Percentiles rank a stretch among this genome's conserved stretches.
These are phyloP conservation scores for Colletotrichum lupini DNA, from an alignment of 2,329 filamentous ascomycete genomes.

Conservation along the genomic window DNA sequence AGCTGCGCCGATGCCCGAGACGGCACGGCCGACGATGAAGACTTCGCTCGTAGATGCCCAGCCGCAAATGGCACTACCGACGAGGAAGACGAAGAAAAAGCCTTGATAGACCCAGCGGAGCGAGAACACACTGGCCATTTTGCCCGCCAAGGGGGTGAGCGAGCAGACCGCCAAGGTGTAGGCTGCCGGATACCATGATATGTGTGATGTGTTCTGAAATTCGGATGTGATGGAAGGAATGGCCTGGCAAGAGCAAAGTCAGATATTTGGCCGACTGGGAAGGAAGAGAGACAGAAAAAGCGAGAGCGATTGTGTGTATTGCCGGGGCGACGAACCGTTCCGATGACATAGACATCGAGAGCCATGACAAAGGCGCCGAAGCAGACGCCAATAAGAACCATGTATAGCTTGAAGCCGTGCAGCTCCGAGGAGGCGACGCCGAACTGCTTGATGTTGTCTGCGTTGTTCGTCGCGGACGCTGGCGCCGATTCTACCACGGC, in stretches of 20 bases:
- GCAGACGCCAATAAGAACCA: not conserved
- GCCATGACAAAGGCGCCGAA: conserved; percentile 1
- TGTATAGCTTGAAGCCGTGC: not conserved
- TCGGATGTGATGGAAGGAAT: not conserved
- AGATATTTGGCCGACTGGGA: not conserved
- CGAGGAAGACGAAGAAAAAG: not conserved
- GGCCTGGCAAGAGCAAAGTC: not conserved
- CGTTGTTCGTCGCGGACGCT: not conserved
- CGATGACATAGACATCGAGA: conserved; percentile 2
- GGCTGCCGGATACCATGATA: not conserved
- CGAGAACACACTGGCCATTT: not conserved
- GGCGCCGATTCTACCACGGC: not conserved
- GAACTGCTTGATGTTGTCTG: not conserved
- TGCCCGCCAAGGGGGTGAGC: conserved; percentile 1
- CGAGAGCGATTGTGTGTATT: not conserved
- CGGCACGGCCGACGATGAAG: not conserved
- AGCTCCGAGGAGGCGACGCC: not conserved
- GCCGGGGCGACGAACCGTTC: not conserved
- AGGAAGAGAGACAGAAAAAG: not conserved
- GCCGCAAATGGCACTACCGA: not conserved
- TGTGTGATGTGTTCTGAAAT: not conserved
- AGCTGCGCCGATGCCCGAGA: not conserved
- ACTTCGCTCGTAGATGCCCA: not conserved
- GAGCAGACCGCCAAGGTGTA: not conserved
- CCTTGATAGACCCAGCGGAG: not conserved